phyloP scores from a whole-genome alignment of 2,329 filamentous ascomycete species.

The Aspergillus proliferans region DNA sequence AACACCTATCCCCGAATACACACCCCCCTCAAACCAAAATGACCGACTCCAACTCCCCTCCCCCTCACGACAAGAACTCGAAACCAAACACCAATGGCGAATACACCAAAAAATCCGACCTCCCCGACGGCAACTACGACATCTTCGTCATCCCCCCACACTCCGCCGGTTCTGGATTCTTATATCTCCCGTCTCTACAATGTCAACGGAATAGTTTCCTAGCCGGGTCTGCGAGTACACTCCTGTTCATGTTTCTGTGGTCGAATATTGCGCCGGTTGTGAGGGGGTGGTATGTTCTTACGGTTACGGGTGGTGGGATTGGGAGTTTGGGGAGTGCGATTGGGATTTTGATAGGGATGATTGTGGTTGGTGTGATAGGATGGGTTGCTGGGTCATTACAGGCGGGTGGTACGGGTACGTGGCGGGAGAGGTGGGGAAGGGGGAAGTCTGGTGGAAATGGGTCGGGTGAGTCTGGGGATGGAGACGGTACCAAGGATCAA shows the following conservation, averaged over 20 bases:
- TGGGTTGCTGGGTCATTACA: constrained; percentile 70
- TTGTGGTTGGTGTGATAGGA: constrained; percentile 67
- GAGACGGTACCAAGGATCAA: constrained; percentile 14
- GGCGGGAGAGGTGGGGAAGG: constrained; percentile 23
- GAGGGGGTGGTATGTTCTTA: constrained; percentile 64
- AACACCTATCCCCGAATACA: not conserved
- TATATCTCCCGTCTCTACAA: constrained; percentile 86
- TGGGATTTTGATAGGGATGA: constrained; percentile 64
- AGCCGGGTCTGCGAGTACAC: constrained; percentile 72
- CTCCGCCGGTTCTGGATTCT: constrained; percentile 78
- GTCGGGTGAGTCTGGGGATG: constrained; percentile 13
- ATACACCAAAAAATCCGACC: constrained; percentile 46
- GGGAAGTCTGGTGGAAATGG: constrained; percentile 20
- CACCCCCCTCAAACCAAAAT: constrained; percentile 11
- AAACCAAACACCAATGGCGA: constrained; percentile 57
- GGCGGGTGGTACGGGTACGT: constrained; percentile 28
- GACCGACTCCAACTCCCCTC: constrained; percentile 59
- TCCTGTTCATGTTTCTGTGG: constrained; percentile 67
- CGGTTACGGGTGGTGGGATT: constrained; percentile 66
- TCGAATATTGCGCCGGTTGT: constrained; percentile 67
- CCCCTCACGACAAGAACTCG: constrained; percentile 67
- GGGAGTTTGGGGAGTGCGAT: constrained; percentile 57
- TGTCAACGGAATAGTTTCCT: constrained; percentile 86
- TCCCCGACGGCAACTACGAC: constrained; percentile 89
- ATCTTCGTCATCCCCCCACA: constrained; percentile 95